Percentiles rank a stretch among this genome's conserved stretches.
Evolutionary conservation across 768 basidiomycete genomes (phyloP).

Genomic region (Saitozyma sp.): DNA sequence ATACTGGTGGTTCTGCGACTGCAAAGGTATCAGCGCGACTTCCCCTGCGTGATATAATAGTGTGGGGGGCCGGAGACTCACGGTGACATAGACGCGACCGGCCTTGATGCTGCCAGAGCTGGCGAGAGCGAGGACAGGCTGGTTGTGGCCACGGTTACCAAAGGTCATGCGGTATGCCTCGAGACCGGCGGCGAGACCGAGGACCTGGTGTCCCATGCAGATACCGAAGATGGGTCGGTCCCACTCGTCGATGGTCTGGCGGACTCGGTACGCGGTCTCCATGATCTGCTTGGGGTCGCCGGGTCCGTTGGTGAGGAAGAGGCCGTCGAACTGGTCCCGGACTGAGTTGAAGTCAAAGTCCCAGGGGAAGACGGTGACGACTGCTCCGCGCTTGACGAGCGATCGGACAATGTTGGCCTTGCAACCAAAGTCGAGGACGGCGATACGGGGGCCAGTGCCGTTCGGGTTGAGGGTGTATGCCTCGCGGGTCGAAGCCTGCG

Average conservation of each 20-base stretch:
- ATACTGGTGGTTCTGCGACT: slow-evolving; percentile 86
- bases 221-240: slow-evolving; percentile 92
- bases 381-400: slow-evolving; percentile 83
- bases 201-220: slow-evolving; percentile 98
- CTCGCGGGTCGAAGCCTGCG: slow-evolving; percentile 80
- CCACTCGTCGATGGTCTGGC: slow-evolving; percentile 84
- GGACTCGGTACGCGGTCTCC: slow-evolving; percentile 76
- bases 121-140: slow-evolving; percentile 95
- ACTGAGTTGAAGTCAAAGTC: slow-evolving; percentile 92
- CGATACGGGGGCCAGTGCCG: slow-evolving; percentile 80
- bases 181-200: slow-evolving; percentile 94
- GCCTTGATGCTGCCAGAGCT: slow-evolving; percentile 89
- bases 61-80: slow-evolving; percentile 27
- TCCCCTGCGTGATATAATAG: background rate
- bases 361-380: slow-evolving; percentile 96
- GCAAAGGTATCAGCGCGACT: slow-evolving; percentile 4
- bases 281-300: slow-evolving; percentile 89
- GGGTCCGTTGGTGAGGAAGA: slow-evolving; percentile 95
- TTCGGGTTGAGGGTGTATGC: slow-evolving; percentile 81
- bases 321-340: slow-evolving; percentile 85
- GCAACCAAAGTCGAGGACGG: slow-evolving; percentile 93
- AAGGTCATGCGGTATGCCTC: slow-evolving; percentile 99
- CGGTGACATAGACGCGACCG: slow-evolving; percentile 90
- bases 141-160: slow-evolving; percentile 99
- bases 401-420: slow-evolving; percentile 97